These are phyloP conservation scores for Hanseniaspora clermontiae DNA, from an alignment of 805 yeast species.

Conservation along the genomic window DNA sequence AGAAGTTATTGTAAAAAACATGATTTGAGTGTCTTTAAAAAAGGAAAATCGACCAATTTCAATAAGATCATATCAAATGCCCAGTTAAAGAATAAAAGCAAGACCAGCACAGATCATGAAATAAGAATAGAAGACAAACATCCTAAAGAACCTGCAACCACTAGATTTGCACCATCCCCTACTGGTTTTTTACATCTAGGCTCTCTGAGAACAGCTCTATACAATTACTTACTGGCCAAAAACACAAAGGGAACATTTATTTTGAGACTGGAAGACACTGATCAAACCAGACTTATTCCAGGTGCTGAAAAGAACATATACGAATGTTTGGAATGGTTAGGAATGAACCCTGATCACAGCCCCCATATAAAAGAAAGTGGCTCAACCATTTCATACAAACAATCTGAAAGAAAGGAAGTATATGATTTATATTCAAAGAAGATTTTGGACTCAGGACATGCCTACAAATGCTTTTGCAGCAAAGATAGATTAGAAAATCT, in stretches of 20 bases:
- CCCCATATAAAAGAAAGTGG: conserved; percentile 33
- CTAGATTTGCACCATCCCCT: conserved; percentile 96
- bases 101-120: conserved; percentile 17
- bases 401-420: conserved; percentile 61
- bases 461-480: conserved; percentile 79
- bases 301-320: conserved; percentile 79
- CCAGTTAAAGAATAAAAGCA: conserved; percentile 10
- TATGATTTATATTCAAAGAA: conserved; percentile 48
- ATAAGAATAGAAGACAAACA: conserved; percentile 23
- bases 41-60: not conserved
- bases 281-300: conserved; percentile 57
- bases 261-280: conserved; percentile 85
- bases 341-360: conserved; percentile 68
- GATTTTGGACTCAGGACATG: conserved; percentile 52
- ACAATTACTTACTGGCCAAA: conserved; percentile 71
- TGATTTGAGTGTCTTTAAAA: not conserved
- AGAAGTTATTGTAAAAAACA: not conserved
- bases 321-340: conserved; percentile 66
- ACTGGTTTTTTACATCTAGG: conserved; percentile 94
- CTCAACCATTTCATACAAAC: conserved; percentile 51
- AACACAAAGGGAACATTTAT: conserved; percentile 70
- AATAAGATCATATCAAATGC: not conserved
- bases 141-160: conserved; percentile 50
- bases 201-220: conserved; percentile 82
- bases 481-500: conserved; percentile 60